These are phyloP conservation scores for Seiridium unicorne DNA, from an alignment of 2,329 filamentous ascomycete species.

Conservation along the genomic window DNA sequence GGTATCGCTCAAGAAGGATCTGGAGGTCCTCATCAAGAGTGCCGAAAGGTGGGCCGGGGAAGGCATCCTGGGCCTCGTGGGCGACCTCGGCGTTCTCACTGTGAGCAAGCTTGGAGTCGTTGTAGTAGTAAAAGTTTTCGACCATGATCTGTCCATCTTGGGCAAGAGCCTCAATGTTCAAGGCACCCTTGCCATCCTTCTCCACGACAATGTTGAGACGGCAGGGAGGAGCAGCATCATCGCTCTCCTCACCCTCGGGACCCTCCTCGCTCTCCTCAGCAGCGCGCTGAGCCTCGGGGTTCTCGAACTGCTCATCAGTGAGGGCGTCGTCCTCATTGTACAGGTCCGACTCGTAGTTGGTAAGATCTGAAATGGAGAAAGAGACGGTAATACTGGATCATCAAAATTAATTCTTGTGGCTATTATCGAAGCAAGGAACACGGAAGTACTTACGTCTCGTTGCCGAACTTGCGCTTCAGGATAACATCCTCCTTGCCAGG, in stretches of 20 bases:
- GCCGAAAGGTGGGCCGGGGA: constrained; percentile 88
- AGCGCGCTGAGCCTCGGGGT: constrained; percentile 36
- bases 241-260: constrained; percentile 48
- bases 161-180: constrained; percentile 82
- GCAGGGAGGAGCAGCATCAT: constrained; percentile 66
- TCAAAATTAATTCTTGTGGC: too few relatives aligned
- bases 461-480: constrained; percentile 77
- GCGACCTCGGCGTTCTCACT: constrained; percentile 73
- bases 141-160: constrained; percentile 85
- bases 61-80: constrained; percentile 74
- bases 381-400: constrained; percentile 67
- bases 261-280: constrained; percentile 51
- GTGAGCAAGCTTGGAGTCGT: constrained; percentile 73
- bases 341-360: constrained; percentile 61
- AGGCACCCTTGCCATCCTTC: constrained; percentile 80
- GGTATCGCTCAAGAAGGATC: constrained; percentile 85
- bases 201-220: constrained; percentile 84
- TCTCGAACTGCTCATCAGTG: constrained; percentile 50
- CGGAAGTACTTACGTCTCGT: constrained; percentile 70
- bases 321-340: constrained; percentile 55
- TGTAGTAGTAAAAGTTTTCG: constrained; percentile 88
- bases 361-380: constrained; percentile 83
- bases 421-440: too few relatives aligned
- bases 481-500: constrained; percentile 85
- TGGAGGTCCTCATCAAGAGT: constrained; percentile 96